A percentile compares a stretch with the other conserved stretches of the same genome.
phyloP scores from a whole-genome alignment of 768 basidiomycete genomes.

The Boletus pseudo-olivaceus region DNA sequence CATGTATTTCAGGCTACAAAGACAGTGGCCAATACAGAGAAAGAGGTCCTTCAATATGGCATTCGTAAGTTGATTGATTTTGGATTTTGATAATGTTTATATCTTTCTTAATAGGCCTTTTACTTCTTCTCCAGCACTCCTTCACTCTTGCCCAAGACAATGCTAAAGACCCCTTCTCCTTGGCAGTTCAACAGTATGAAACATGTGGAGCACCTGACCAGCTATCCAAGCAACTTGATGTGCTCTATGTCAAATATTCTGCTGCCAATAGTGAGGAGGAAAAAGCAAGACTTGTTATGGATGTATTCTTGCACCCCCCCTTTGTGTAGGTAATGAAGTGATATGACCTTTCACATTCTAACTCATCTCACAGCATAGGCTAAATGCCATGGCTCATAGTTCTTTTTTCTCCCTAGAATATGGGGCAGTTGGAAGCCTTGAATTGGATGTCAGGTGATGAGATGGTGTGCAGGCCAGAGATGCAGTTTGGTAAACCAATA shows the following conservation, averaged over 20 bases:
- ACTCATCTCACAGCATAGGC: not conserved
- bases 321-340: not conserved
- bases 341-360: not conserved
- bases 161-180: not conserved
- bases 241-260: not conserved
- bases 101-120: not conserved
- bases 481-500: not conserved
- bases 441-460: not conserved
- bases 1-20: not conserved
- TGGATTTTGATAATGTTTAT: not conserved
- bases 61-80: not conserved
- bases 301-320: not conserved
- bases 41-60: not conserved
- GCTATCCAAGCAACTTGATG: not conserved
- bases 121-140: not conserved
- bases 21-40: not conserved
- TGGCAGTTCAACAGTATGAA: not conserved
- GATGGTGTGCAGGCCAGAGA: not conserved
- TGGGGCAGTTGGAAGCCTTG: not conserved
- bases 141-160: not conserved
- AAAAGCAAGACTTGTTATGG: not conserved
- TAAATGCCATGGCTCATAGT: not conserved
- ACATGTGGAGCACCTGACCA: not conserved
- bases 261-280: not conserved
- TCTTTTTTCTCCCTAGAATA: not conserved